These are phyloP conservation scores for Linnemannia schmuckeri DNA, from an alignment of 192 early-diverging fungal genomes.

Conservation along the genomic window DNA sequence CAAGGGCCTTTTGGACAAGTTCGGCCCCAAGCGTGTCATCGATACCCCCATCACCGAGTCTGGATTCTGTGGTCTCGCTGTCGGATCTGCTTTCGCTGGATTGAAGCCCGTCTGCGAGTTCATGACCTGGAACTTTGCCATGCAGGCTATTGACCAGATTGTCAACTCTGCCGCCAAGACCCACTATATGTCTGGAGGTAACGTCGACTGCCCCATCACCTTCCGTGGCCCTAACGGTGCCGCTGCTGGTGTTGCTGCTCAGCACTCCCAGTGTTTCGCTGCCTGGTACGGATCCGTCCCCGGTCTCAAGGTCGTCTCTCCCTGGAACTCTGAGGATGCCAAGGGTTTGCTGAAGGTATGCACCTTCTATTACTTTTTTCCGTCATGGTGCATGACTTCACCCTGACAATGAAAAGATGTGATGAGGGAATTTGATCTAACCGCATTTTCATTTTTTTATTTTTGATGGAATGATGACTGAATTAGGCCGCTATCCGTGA, in stretches of 20 bases:
- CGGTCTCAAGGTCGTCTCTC: slow-evolving; percentile 96
- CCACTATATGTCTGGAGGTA: slow-evolving; percentile 97
- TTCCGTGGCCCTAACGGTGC: slow-evolving; percentile 99
- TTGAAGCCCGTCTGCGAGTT: slow-evolving; percentile 99
- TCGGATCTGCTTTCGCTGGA: slow-evolving; percentile 93
- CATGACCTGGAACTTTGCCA: slow-evolving; percentile 99
- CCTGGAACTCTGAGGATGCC: slow-evolving; percentile 96
- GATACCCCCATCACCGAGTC: slow-evolving; percentile 99
- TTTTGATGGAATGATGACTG: background rate
- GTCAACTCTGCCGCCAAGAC: slow-evolving; percentile 99
- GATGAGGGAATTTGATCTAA: background rate
- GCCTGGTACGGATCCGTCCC: slow-evolving; percentile 98
- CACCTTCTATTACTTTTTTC: background rate
- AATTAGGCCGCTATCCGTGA: slow-evolving; percentile 92
- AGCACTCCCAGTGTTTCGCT: slow-evolving; percentile 99
- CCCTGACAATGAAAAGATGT: background rate
- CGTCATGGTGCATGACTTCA: background rate
- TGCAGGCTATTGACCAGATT: slow-evolving; percentile 99
- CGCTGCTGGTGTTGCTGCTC: slow-evolving; percentile 96
- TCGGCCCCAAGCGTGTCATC: slow-evolving; percentile 95
- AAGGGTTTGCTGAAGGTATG: slow-evolving; percentile 92
- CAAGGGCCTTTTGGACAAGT: slow-evolving; percentile 97
- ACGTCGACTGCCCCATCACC: slow-evolving; percentile 90
- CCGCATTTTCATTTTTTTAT: background rate
- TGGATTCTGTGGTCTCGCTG: slow-evolving; percentile 96